Base-by-base conservation (phyloP, 129 eudicot genomes). In the Solidago caesia region DNA sequence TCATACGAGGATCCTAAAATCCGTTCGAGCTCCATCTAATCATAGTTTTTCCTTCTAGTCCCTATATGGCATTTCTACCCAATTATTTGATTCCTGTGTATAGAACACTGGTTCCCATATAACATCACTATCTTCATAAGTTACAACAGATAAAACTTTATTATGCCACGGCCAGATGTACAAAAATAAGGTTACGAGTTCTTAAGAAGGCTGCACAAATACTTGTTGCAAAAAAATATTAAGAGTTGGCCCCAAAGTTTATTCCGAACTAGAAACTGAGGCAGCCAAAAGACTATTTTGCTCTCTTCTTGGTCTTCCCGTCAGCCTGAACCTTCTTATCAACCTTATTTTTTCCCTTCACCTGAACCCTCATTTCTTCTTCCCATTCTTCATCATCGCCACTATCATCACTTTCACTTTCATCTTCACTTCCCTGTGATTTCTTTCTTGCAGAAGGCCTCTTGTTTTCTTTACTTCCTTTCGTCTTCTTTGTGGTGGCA, bases 361-460 rank as follows among this genome's bases (percentile, higher is more conserved):
- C 77, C 70, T 86, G 80, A 76, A 74, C 81, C 44, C 43, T 75
- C 63, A 65, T 60, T 14, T 77, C 81, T n/a, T 72, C 79, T 58
- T 75, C 82, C 4, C 63, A 84, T 46, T 59, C 78, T 71, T 29
- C 81, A 71, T 65, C 72, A 61, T 8, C 74, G 21, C 10, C 39
- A 70, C 47, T 64, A 48, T 76, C 73, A 63, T 72, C 85, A 16
- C 70, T 41, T 2, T 77, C 81, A 21, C 67, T 77, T 21, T 81
- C 88, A 72, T 83, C 82, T 65, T 77, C 88, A 72, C 83, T 84
- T 65, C 75, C 89, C 52, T 74, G 25, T 26, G 82, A 68, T 79
- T 86, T 86, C 72, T 87, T 82, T 73, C 76, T 82, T 53, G 78
- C 65, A 67, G 84, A 64, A 57, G 82, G 76, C 72, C 46, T 80